Conservation (phyloP, 75 land plant species). For the Pinus taeda region DNA sequence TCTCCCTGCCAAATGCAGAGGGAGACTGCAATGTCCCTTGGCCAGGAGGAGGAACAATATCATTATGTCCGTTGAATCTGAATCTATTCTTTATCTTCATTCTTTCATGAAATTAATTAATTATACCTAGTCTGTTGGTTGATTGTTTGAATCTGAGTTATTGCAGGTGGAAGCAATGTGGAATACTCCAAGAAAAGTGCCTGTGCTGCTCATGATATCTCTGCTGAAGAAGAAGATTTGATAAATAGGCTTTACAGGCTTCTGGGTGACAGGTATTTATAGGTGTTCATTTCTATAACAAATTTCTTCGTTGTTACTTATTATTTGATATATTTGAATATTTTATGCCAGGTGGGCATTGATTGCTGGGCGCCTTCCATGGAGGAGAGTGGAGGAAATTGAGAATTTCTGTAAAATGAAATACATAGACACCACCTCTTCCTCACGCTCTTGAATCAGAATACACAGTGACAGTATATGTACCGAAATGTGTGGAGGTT, state of each 20-base stretch:
- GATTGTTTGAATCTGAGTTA: too few species aligned
- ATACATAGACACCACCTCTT: not conserved
- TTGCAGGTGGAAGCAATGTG: not conserved
- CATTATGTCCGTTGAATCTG: too few species aligned
- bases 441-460: too few species aligned
- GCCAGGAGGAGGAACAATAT: too few species aligned
- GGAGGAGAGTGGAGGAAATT: not conserved
- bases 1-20: too few species aligned
- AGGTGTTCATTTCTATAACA: not conserved
- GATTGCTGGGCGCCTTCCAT: constrained; percentile 8
- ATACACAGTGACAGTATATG: too few species aligned
- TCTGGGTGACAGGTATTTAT: not conserved
- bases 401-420: constrained; percentile 1
- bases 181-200: not conserved
- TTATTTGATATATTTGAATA: not conserved
- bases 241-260: not conserved
- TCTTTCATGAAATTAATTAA: too few species aligned
- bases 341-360: constrained; percentile 2
- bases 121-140: too few species aligned
- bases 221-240: constrained; percentile 6
- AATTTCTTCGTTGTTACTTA: not conserved
- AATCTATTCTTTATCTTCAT: too few species aligned
- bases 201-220: not conserved
- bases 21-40: too few species aligned
- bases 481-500: too few species aligned